phyloP scores from a whole-genome alignment of 768 basidiomycete species.

The Tulasnella sp. region DNA sequence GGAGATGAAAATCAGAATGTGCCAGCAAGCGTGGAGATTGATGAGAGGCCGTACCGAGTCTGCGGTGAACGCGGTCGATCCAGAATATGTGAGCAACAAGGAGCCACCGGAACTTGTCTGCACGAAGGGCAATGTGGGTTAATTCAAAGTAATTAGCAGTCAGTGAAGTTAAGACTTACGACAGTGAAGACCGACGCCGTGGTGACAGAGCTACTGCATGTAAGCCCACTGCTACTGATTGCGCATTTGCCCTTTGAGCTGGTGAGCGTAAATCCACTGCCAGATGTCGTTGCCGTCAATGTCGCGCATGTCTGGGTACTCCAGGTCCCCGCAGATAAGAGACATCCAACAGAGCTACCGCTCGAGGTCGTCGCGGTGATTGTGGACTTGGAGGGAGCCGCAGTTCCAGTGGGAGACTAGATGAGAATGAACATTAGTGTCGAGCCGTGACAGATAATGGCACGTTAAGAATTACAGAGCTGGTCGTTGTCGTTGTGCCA shows the following conservation, averaged over 20 bases:
- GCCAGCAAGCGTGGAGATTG: background rate
- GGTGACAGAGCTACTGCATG: slow-evolving; percentile 47
- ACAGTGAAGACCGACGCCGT: slow-evolving; percentile 43
- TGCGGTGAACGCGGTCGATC: slow-evolving; percentile 46
- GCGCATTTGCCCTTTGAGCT: slow-evolving; percentile 54
- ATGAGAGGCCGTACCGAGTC: slow-evolving; percentile 27
- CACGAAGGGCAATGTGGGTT: background rate
- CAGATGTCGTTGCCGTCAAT: slow-evolving; percentile 42
- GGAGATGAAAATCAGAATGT: background rate
- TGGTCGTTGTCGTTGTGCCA: slow-evolving; percentile 28
- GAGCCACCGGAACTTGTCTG: slow-evolving; percentile 44
- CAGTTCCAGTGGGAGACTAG: background rate
- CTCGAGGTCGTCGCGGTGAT: slow-evolving; percentile 35
- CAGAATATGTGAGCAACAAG: slow-evolving; percentile 44
- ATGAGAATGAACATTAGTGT: background rate
- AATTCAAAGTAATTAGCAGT: background rate
- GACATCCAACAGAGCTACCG: slow-evolving; percentile 42
- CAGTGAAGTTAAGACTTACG: slow-evolving; percentile 32
- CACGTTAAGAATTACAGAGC: background rate
- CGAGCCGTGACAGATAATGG: background rate
- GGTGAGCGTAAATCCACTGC: slow-evolving; percentile 48
- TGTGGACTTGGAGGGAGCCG: slow-evolving; percentile 39
- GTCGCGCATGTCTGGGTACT: slow-evolving; percentile 55
- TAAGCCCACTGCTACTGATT: slow-evolving; percentile 39
- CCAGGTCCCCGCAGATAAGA: slow-evolving; percentile 51